Base-by-base conservation (phyloP, 2,329 filamentous ascomycete genomes). In the Dryadomyces quercivorus region DNA sequence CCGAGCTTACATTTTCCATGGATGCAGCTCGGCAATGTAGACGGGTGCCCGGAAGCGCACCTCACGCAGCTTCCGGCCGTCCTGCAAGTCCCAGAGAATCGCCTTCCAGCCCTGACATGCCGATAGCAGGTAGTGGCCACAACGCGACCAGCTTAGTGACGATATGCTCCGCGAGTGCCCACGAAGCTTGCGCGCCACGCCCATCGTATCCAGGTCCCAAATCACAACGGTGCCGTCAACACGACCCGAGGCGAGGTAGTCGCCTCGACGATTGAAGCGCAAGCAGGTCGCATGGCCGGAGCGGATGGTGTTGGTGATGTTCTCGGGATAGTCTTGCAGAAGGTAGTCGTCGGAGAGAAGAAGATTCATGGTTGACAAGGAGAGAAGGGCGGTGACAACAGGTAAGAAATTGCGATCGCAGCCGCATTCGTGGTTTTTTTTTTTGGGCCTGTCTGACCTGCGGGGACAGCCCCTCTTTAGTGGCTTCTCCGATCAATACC, bases 201-300 rank as follows among this genome's bases (percentile, higher is more conserved):
- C 92, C 77, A 94, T 95, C 10, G 94, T 98, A 70, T 98, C 94
- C 51, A 97, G 82, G 66, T 98, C 93, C 78, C 95, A 98, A 49
- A 98, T 86, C 54, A 95, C 88, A 44, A 98, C 86, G 5, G 89
- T 93, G 61, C 93, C 93, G 71, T 98, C 93, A 58, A 90, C 88
- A 65, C 93, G 85, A 59, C 93, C 93, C 34, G 91, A 95, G 47
- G 93, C 93, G 59, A 98, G 83, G 63, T 93, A 91, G 70, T 98
- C 92, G 69, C 93, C 93, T 65, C 85, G 88, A 65, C 90, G 88
- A 65, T 92, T 96, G 77, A 98, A 98, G 60, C 92, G 88, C 58
- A 84, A 71, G 64, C 78, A 82, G 61, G 79, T 81, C 56, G 80
- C 78, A 69, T 85, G 80, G 26, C 81, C 80, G 45, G 77, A 82